These are phyloP conservation scores for Gentiana macrophylla DNA, from an alignment of 257 asterid genomes.

Conservation along the genomic window DNA sequence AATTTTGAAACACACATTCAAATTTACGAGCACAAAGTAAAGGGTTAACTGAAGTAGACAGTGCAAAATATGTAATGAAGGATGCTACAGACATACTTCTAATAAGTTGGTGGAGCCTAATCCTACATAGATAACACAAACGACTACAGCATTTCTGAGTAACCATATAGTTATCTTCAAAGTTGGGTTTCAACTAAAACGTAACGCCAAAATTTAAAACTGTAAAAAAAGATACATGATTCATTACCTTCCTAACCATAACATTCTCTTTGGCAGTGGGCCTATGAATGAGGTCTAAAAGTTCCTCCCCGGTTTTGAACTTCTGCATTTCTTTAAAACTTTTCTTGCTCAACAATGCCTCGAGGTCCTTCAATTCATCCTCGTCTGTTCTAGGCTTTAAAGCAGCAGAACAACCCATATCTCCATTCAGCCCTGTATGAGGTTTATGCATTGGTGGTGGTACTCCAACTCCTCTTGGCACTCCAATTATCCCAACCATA, in stretches of 20 bases:
- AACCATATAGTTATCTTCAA: background rate
- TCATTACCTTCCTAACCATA: conserved; percentile 71
- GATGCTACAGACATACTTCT: background rate
- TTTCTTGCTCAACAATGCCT: conserved; percentile 79
- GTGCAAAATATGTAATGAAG: too few species aligned
- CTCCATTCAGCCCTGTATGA: conserved; percentile 34
- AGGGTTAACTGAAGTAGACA: background rate
- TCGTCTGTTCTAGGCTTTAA: conserved; percentile 87
- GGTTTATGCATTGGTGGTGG: conserved; percentile 86
- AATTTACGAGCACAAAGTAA: background rate
- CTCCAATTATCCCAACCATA: conserved; percentile 66
- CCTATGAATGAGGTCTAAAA: conserved; percentile 82
- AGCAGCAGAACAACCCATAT: conserved; percentile 31
- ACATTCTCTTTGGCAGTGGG: conserved; percentile 96
- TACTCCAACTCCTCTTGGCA: conserved; percentile 85
- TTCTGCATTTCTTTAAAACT: conserved; percentile 84
- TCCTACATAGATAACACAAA: too few species aligned
- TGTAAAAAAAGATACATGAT: too few species aligned
- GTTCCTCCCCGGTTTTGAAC: conserved; percentile 95
- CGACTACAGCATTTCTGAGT: background rate
- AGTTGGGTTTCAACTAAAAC: background rate
- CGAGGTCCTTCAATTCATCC: conserved; percentile 91
- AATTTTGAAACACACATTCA: conserved; percentile 2
- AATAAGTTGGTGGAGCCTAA: background rate
- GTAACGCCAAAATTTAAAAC: background rate